Evolutionary conservation across 1,139 yeast genomes (phyloP).

Genomic region (Blastobotrys elegans): DNA sequence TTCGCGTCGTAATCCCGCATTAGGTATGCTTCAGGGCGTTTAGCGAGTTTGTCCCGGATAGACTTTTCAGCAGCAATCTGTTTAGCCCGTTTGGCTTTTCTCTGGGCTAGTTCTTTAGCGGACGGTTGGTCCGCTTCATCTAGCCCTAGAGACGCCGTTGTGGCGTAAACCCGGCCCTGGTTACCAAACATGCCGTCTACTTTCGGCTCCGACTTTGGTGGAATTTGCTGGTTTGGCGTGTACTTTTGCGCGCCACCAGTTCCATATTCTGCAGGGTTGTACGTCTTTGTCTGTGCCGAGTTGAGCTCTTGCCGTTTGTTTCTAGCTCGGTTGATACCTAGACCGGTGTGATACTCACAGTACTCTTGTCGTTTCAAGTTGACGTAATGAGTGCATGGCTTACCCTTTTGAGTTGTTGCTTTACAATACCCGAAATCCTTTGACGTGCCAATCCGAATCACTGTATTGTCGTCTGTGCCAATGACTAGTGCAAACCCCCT

Average conservation of each 20-base stretch:
- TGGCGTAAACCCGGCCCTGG: background rate
- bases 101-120: conserved; percentile 11
- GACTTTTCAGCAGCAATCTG: conserved; percentile 24
- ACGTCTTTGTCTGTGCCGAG: conserved; percentile 27
- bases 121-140: conserved; percentile 1
- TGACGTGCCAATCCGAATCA: conserved; percentile 72
- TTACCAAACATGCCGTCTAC: background rate
- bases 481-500: conserved; percentile 55
- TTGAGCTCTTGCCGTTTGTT: conserved; percentile 65
- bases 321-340: conserved; percentile 40
- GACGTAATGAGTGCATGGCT: conserved; percentile 55
- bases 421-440: conserved; percentile 65
- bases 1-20: conserved; percentile 27
- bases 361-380: conserved; percentile 48
- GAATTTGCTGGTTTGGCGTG: background rate
- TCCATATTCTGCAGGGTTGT: conserved; percentile 21
- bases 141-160: background rate
- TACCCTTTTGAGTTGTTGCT: conserved; percentile 44
- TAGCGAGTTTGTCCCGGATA: conserved; percentile 28
- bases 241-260: background rate
- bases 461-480: conserved; percentile 42
- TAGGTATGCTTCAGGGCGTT: conserved; percentile 30
- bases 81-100: conserved; percentile 16
- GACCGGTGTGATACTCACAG: conserved; percentile 71
- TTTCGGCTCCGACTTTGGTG: background rate